A percentile compares a stretch with the other conserved stretches of the same genome.
Evolutionary conservation across 129 eudicot genomes (phyloP).

Genomic region (Chrysanthemum seticuspe): DNA sequence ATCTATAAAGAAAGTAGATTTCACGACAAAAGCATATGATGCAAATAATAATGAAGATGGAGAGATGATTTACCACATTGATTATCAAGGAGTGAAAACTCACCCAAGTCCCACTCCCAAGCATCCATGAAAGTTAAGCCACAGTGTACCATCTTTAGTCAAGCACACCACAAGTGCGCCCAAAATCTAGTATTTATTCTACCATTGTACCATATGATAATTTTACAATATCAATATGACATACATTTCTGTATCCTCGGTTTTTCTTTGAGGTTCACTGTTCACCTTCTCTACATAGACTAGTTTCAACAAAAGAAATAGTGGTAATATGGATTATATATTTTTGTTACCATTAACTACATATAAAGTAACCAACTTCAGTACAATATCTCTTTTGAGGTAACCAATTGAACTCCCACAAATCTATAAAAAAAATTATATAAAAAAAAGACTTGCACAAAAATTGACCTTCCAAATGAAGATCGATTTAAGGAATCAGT

Average conservation of each 20-base stretch:
- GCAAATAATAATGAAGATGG: constrained; percentile 30
- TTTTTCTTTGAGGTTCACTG: background rate
- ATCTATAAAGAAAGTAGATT: constrained; percentile 23
- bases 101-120: constrained; percentile 61
- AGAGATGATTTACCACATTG: constrained; percentile 44
- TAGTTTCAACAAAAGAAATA: constrained; percentile 17
- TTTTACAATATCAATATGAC: background rate
- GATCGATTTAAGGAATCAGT: no score
- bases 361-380: no score
- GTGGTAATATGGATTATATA: background rate
- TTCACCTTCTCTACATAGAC: constrained; percentile 10
- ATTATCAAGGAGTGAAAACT: constrained; percentile 53
- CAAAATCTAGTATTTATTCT: constrained; percentile 18
- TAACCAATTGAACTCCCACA: no score
- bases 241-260: constrained; percentile 14
- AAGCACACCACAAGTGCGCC: constrained; percentile 19
- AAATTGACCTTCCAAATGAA: no score
- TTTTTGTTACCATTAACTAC: background rate
- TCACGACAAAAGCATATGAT: constrained; percentile 16
- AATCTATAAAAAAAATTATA: no score
- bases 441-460: no score
- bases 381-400: no score
- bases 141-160: constrained; percentile 4
- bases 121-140: constrained; percentile 50
- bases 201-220: constrained; percentile 24